A percentile compares a stretch with the other conserved stretches of the same genome.
These are phyloP conservation scores for Ceratobasidium sp. DNA, from an alignment of 1,284 basidiomycete genomes.

Conservation along the genomic window DNA sequence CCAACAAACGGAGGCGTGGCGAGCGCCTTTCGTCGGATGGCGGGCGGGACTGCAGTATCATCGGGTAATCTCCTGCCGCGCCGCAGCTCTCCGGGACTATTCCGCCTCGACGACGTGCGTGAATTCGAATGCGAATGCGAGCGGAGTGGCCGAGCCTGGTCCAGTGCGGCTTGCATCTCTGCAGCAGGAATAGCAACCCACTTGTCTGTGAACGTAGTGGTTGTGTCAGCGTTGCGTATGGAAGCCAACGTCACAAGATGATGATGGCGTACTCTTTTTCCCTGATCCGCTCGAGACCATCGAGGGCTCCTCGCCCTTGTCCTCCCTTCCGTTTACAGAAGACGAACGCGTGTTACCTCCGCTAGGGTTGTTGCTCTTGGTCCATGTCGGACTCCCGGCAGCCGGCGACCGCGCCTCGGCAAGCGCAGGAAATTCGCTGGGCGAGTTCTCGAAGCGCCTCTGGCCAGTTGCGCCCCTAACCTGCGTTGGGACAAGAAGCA, in stretches of 20 bases:
- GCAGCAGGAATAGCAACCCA: slow-evolving; percentile 56
- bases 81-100: slow-evolving; percentile 30
- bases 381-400: slow-evolving; percentile 8
- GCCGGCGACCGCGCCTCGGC: slow-evolving; percentile 6
- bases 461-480: neutral
- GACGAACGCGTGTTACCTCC: slow-evolving; percentile 24
- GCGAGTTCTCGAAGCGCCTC: neutral
- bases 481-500: neutral
- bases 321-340: slow-evolving; percentile 30
- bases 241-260: neutral
- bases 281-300: slow-evolving; percentile 20
- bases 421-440: slow-evolving; percentile 35
- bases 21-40: slow-evolving; percentile 9
- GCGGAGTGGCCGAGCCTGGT: slow-evolving; percentile 49
- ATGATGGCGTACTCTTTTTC: slow-evolving; percentile 26
- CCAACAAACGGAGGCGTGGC: slow-evolving; percentile 23
- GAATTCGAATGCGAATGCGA: slow-evolving; percentile 37
- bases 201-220: slow-evolving; percentile 50
- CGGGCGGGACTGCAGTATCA: neutral
- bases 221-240: neutral
- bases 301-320: neutral
- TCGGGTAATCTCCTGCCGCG: slow-evolving; percentile 18
- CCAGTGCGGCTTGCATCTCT: slow-evolving; percentile 56
- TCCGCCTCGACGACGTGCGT: slow-evolving; percentile 25
- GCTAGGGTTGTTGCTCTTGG: slow-evolving; percentile 27